A percentile compares a stretch with the other conserved stretches of the same genome.
These are phyloP conservation scores for Epichloe aotearoae DNA, from an alignment of 2,329 filamentous ascomycete genomes.

Conservation along the genomic window DNA sequence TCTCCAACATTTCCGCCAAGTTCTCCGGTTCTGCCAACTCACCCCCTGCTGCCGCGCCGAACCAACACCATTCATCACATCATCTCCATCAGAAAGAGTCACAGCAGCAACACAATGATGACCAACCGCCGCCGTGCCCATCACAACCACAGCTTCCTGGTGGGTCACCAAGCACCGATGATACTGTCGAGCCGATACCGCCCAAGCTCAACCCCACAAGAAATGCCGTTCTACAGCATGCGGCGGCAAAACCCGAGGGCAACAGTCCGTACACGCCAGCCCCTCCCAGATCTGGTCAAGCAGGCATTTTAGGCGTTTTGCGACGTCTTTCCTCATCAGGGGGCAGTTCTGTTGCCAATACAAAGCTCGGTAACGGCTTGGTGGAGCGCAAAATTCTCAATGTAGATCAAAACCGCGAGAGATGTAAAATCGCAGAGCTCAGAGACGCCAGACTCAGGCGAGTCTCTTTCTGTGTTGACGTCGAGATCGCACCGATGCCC, in stretches of 20 bases:
- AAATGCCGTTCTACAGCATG: slow-evolving; percentile 47
- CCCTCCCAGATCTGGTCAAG: slow-evolving; percentile 53
- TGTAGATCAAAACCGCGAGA: slow-evolving; percentile 63
- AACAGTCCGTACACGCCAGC: slow-evolving; percentile 59
- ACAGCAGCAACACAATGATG: slow-evolving; percentile 5
- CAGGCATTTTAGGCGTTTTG: slow-evolving; percentile 69
- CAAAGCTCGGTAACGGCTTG: slow-evolving; percentile 43
- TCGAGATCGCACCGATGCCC: slow-evolving; percentile 85
- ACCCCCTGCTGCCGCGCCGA: slow-evolving; percentile 17
- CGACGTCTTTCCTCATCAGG: slow-evolving; percentile 65
- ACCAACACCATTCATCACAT: slow-evolving; percentile 6
- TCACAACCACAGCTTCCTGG: slow-evolving; percentile 9
- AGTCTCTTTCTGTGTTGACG: slow-evolving; percentile 92
- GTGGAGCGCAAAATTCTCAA: slow-evolving; percentile 77
- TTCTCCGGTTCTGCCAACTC: slow-evolving; percentile 52
- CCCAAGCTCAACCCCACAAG: slow-evolving; percentile 38
- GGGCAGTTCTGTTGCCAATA: slow-evolving; percentile 18
- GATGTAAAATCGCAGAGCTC: slow-evolving; percentile 68
- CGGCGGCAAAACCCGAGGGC: slow-evolving; percentile 37
- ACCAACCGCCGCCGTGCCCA: slow-evolving; percentile 1
- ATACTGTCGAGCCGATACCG: slow-evolving; percentile 27
- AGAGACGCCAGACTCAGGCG: slow-evolving; percentile 69
- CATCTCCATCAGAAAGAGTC: slow-evolving; percentile 9
- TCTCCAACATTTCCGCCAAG: slow-evolving; percentile 83
- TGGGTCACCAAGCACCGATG: slow-evolving; percentile 8